These are phyloP conservation scores for Ochetophila trinervis DNA, from an alignment of 306 rosid genomes.

Conservation along the genomic window DNA sequence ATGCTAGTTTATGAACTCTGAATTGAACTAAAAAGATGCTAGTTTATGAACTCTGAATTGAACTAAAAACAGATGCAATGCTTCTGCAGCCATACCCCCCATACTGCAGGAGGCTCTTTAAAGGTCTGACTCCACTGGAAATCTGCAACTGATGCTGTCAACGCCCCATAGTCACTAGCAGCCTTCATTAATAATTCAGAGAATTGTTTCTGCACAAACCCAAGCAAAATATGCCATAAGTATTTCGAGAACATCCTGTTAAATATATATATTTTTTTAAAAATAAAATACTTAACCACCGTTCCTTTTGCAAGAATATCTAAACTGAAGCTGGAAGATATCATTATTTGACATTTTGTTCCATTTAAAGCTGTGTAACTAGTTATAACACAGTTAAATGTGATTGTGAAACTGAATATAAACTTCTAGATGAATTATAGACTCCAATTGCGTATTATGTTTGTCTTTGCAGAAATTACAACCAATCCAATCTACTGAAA, in stretches of 20 bases:
- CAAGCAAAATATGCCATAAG: slow-evolving; percentile 28
- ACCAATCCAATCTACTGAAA: no score
- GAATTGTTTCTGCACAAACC: slow-evolving; percentile 79
- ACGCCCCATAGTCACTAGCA: slow-evolving; percentile 92
- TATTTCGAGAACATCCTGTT: slow-evolving; percentile 2
- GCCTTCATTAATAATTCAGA: slow-evolving; percentile 95
- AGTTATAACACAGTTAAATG: no score
- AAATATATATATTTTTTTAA: no score
- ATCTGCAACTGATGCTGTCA: slow-evolving; percentile 92
- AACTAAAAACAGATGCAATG: slow-evolving; percentile 21
- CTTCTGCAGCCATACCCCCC: slow-evolving; percentile 74
- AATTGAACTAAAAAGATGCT: slow-evolving; percentile 13
- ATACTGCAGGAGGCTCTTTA: slow-evolving; percentile 90
- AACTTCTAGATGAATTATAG: no score
- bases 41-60: not conserved
- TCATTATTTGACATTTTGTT: no score
- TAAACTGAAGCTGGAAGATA: no score
- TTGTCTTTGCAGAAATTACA: not conserved
- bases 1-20: not conserved
- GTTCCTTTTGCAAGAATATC: no score
- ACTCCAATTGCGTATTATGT: not conserved
- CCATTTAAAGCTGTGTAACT: no score
- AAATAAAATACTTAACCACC: no score
- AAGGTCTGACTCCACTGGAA: slow-evolving; percentile 99
- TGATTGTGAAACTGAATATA: no score